Evolutionary conservation across 306 rosid species (phyloP).

Genomic region (Benincasa hispida): DNA sequence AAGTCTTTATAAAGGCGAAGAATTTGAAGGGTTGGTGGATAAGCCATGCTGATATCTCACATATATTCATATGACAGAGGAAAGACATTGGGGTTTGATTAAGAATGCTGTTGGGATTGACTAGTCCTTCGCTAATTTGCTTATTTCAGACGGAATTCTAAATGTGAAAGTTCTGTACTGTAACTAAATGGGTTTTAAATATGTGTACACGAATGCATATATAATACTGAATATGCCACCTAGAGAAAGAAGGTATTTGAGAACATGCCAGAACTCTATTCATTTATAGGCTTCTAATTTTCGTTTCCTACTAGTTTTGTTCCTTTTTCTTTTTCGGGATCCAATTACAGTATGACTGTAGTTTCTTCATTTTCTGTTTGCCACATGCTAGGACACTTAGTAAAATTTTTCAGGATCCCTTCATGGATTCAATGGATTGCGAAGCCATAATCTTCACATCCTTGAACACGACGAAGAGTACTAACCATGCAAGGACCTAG

Average conservation of each 20-base stretch:
- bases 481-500: not conserved
- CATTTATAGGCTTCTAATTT: too few species aligned
- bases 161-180: not conserved
- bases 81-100: not conserved
- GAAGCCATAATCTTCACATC: not conserved
- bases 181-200: not conserved
- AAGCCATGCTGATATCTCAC: not conserved
- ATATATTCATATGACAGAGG: not conserved
- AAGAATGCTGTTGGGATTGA: not conserved
- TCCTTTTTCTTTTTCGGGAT: too few species aligned
- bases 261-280: too few species aligned
- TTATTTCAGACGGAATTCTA: not conserved
- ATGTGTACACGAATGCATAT: too few species aligned
- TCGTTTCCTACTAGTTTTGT: too few species aligned
- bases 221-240: too few species aligned
- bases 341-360: not conserved
- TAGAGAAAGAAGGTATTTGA: too few species aligned
- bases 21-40: not conserved
- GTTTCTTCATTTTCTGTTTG: constrained; percentile 2
- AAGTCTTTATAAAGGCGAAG: not conserved
- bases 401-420: not conserved
- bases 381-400: not conserved
- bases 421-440: not conserved
- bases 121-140: not conserved
- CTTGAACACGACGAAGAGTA: not conserved